A percentile compares a stretch with the other conserved stretches of the same genome.
phyloP scores from a whole-genome alignment of 495 filamentous ascomycete species.

The Penicillium arizonense region DNA sequence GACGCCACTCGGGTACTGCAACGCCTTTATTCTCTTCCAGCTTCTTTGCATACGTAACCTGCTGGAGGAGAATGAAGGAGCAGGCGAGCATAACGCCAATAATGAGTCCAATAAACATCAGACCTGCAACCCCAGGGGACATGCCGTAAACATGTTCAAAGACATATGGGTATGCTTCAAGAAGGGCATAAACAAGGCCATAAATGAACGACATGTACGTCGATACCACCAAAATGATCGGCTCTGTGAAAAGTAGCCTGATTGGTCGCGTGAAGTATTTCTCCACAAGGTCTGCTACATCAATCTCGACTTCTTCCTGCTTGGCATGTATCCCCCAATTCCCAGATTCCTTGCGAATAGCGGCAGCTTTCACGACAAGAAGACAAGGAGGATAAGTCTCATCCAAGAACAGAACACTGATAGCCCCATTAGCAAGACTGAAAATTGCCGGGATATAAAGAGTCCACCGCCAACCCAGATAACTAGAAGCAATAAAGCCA shows the following conservation, averaged over 20 bases:
- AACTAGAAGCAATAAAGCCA: constrained; percentile 38
- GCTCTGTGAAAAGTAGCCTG: constrained; percentile 43
- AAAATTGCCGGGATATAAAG: constrained; percentile 44
- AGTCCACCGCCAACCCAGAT: constrained; percentile 50
- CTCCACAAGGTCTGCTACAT: constrained; percentile 31
- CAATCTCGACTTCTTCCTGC: constrained; percentile 46
- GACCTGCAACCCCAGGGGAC: constrained; percentile 31
- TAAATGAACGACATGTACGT: constrained; percentile 50
- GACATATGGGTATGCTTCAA: constrained; percentile 44
- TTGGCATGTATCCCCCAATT: constrained; percentile 51
- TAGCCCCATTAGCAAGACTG: constrained; percentile 22
- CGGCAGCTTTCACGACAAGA: constrained; percentile 37
- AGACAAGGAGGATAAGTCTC: constrained; percentile 44
- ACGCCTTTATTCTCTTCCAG: constrained; percentile 30
- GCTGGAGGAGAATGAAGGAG: constrained; percentile 25
- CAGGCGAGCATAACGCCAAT: constrained; percentile 32
- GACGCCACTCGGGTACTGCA: constrained; percentile 41
- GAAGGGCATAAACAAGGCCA: constrained; percentile 42
- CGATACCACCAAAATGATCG: constrained; percentile 44
- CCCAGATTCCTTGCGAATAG: constrained; percentile 36
- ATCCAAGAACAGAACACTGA: constrained; percentile 28
- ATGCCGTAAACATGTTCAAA: constrained; percentile 39
- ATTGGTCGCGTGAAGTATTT: constrained; percentile 47
- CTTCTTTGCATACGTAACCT: constrained; percentile 28
- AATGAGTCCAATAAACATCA: constrained; percentile 40